These are phyloP conservation scores for Pichia terricola DNA, from an alignment of 1,139 yeast genomes.

Conservation along the genomic window DNA sequence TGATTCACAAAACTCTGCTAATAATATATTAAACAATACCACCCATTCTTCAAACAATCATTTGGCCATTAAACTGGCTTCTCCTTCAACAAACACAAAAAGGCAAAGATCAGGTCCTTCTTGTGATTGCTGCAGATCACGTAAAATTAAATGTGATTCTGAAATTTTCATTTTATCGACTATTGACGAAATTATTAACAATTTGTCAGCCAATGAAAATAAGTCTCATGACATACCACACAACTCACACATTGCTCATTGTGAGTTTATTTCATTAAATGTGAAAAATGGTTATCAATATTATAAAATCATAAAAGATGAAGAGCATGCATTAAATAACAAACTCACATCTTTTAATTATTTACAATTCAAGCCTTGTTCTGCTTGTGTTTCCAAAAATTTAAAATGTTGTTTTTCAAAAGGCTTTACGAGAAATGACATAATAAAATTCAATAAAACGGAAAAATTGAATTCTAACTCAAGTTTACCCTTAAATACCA, in stretches of 20 bases:
- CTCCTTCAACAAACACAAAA: constrained; percentile 22
- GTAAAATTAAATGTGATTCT: constrained; percentile 71
- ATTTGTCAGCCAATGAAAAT: background rate
- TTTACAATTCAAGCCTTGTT: constrained; percentile 41
- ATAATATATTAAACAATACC: background rate
- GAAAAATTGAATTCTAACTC: constrained; percentile 9
- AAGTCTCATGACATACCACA: background rate
- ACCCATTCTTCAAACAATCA: background rate
- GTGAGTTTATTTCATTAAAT: constrained; percentile 20
- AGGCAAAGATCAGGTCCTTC: constrained; percentile 64
- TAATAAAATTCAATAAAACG: constrained; percentile 26
- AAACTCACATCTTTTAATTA: constrained; percentile 22
- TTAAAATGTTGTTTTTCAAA: constrained; percentile 43
- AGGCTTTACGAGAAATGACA: constrained; percentile 54
- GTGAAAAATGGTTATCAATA: constrained; percentile 18
- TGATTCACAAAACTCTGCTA: background rate
- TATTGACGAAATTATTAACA: constrained; percentile 10
- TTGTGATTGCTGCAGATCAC: constrained; percentile 62
- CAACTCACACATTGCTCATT: constrained; percentile 22
- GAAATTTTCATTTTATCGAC: constrained; percentile 32
- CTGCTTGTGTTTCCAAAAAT: constrained; percentile 37
- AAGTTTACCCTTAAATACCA: background rate
- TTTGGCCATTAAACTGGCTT: constrained; percentile 22
- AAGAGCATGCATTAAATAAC: constrained; percentile 10
- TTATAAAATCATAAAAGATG: constrained; percentile 18